Percentiles rank a stretch among this genome's conserved stretches.
phyloP scores from a whole-genome alignment of 1,284 basidiomycete genomes.

The Malassezia japonica region DNA sequence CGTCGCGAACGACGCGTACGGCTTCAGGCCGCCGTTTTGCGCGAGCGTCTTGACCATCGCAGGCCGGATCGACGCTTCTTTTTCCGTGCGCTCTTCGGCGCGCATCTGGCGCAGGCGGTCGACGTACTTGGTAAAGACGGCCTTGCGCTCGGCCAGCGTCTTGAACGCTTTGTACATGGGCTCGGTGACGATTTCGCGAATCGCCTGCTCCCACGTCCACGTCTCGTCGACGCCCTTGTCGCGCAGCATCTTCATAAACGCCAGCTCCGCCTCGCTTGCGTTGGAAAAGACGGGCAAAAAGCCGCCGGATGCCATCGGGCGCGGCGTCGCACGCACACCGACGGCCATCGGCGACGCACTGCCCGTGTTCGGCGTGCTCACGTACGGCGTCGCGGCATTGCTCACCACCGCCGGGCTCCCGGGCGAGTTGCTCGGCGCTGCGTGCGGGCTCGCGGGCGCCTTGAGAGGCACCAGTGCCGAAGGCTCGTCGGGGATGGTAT shows the following conservation, averaged over 20 bases:
- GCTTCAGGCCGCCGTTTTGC: conserved; percentile 21
- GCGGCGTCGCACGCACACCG: neutral
- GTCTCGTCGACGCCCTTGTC: conserved; percentile 77
- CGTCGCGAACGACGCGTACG: conserved; percentile 29
- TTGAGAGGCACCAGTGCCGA: neutral
- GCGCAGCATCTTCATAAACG: conserved; percentile 77
- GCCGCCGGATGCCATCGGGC: neutral
- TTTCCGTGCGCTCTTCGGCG: conserved; percentile 20
- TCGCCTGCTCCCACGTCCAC: conserved; percentile 97
- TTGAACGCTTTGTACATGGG: conserved; percentile 90
- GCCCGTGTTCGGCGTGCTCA: neutral
- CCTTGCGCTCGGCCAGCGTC: conserved; percentile 85
- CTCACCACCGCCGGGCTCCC: neutral
- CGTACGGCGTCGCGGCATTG: neutral
- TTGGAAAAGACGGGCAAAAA: neutral
- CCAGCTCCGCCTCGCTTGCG: conserved; percentile 74
- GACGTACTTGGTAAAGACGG: conserved; percentile 56
- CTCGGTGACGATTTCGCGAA: conserved; percentile 94
- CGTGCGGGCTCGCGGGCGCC: conserved; percentile 2
- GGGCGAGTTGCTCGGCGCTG: neutral
- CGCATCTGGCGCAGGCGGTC: conserved; percentile 33
- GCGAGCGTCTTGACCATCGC: conserved; percentile 18
- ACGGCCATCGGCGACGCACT: neutral
- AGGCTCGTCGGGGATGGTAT: conserved; percentile 23
- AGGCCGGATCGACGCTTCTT: conserved; percentile 28